Conservation (phyloP, 1,284 basidiomycete species). For the Cerioporus squamosus region DNA sequence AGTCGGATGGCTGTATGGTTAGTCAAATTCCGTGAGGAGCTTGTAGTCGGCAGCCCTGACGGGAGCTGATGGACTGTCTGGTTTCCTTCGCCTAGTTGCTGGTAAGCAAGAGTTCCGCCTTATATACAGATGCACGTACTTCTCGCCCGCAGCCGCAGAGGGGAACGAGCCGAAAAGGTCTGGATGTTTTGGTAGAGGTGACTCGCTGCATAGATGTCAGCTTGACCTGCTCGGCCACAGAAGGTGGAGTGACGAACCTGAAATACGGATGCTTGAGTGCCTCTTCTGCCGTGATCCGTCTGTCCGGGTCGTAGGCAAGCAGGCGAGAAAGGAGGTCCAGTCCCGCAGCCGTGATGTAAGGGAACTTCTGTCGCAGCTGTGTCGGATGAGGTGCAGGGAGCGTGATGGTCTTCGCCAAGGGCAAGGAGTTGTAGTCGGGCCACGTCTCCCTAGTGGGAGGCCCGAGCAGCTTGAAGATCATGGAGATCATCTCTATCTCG, state of each 20-base stretch:
- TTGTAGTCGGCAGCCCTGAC: constrained; percentile 67
- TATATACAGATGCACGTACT: constrained; percentile 52
- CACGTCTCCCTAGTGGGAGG: constrained; percentile 85
- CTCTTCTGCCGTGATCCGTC: constrained; percentile 85
- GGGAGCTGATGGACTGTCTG: constrained; percentile 79
- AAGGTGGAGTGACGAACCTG: constrained; percentile 53
- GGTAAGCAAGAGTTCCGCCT: background rate
- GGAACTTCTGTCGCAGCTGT: constrained; percentile 79
- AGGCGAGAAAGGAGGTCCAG: constrained; percentile 85
- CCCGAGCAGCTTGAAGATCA: constrained; percentile 94
- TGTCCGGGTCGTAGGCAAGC: constrained; percentile 88
- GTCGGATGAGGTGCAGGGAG: constrained; percentile 78
- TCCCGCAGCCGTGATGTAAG: constrained; percentile 81
- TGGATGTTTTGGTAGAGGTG: constrained; percentile 95
- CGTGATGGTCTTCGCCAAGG: constrained; percentile 80
- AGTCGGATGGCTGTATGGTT: background rate
- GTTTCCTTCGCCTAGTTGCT: constrained; percentile 65
- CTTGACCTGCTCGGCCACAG: background rate
- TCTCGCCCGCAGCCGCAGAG: constrained; percentile 95
- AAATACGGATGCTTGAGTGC: constrained; percentile 94
- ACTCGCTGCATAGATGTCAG: constrained; percentile 63
- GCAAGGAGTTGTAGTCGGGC: constrained; percentile 83
- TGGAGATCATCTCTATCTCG: constrained; percentile 90
- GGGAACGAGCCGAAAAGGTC: constrained; percentile 97
- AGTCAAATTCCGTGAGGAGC: constrained; percentile 50